phyloP scores from a whole-genome alignment of 2,329 filamentous ascomycete species.

The Cercospora berteroae region DNA sequence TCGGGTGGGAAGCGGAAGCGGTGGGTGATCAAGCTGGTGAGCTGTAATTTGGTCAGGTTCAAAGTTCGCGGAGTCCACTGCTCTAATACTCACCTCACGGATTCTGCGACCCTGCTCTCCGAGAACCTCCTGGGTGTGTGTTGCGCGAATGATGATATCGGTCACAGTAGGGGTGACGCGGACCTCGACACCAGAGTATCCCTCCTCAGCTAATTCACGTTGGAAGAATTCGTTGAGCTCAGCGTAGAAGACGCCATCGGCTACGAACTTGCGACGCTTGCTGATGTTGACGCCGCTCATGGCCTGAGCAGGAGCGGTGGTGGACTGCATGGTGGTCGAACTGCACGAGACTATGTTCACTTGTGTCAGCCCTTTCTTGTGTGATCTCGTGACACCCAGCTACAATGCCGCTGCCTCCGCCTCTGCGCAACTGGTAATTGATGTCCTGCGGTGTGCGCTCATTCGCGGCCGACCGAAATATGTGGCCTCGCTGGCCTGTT shows the following conservation, averaged over 20 bases:
- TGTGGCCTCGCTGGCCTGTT: not conserved
- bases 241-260: conserved; percentile 99
- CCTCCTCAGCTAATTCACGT: conserved; percentile 99
- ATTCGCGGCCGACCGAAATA: not conserved
- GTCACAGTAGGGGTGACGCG: conserved; percentile 99
- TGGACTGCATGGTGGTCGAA: conserved; percentile 26
- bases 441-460: not conserved
- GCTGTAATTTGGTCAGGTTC: conserved; percentile 44
- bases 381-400: not conserved
- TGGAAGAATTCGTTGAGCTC: conserved; percentile 99
- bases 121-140: conserved; percentile 99
- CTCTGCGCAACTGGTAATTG: not conserved
- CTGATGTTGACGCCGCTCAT: conserved; percentile 57
- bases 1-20: conserved; percentile 99
- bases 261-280: conserved; percentile 74
- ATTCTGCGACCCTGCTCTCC: conserved; percentile 99
- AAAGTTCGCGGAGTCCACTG: not conserved
- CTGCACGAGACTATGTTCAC: conserved; percentile 15
- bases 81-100: conserved; percentile 60
- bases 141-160: conserved; percentile 99
- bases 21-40: conserved; percentile 99
- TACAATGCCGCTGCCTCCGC: not conserved
- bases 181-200: conserved; percentile 99
- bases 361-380: not conserved
- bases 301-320: conserved; percentile 28